phyloP scores from a whole-genome alignment of 768 basidiomycete genomes.

The Lentinula detonsa region DNA sequence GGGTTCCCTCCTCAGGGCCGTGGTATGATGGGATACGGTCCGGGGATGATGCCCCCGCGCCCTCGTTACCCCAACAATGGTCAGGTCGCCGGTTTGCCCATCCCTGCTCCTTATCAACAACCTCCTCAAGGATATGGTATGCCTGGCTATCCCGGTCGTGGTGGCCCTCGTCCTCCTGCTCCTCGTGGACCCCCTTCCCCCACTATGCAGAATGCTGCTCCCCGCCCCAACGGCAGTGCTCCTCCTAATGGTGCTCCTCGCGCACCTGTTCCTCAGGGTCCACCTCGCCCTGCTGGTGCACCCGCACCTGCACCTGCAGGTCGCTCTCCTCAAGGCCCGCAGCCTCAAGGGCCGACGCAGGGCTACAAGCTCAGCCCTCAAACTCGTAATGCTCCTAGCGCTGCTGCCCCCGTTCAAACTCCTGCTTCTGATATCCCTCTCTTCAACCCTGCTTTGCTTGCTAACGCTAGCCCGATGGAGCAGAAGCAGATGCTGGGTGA shows the following conservation, averaged over 20 bases:
- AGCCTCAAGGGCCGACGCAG: constrained; percentile 24
- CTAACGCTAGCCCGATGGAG: constrained; percentile 68
- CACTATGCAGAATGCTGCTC: constrained; percentile 54
- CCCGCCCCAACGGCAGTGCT: constrained; percentile 60
- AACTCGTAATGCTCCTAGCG: constrained; percentile 24
- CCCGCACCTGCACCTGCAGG: constrained; percentile 33
- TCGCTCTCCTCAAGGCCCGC: constrained; percentile 19
- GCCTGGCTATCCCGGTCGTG: constrained; percentile 53
- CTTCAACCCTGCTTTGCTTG: constrained; percentile 42
- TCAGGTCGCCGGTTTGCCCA: constrained; percentile 71
- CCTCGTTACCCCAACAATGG: constrained; percentile 75
- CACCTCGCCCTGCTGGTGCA: constrained; percentile 26
- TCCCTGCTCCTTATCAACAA: constrained; percentile 67
- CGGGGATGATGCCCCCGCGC: constrained; percentile 84
- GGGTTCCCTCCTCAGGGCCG: constrained; percentile 81
- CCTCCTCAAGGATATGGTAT: constrained; percentile 74
- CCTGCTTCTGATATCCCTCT: constrained; percentile 34
- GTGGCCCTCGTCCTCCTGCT: constrained; percentile 50
- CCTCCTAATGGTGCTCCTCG: constrained; percentile 50
- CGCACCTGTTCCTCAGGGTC: constrained; percentile 38
- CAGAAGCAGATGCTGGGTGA: constrained; percentile 99
- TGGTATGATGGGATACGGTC: constrained; percentile 74
- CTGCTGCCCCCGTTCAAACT: constrained; percentile 23
- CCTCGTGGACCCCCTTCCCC: constrained; percentile 67
- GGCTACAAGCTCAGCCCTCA: constrained; percentile 26